phyloP scores from a whole-genome alignment of 768 basidiomycete species.

The Pleurotus tuoliensis region DNA sequence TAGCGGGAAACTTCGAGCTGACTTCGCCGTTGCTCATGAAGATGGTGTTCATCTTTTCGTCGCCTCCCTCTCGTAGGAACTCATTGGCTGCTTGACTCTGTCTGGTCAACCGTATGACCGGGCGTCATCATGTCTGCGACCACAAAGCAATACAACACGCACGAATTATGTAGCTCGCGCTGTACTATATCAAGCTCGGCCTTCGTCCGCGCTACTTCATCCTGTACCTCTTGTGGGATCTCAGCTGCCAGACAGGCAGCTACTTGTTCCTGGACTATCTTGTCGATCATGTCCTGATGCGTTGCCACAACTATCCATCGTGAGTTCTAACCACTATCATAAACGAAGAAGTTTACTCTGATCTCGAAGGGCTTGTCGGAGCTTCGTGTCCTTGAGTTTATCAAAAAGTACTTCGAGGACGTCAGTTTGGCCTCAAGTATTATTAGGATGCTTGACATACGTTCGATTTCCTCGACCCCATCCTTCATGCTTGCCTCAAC shows the following conservation, averaged over 20 bases:
- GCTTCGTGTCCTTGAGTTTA: slow-evolving; percentile 38
- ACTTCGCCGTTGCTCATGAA: slow-evolving; percentile 43
- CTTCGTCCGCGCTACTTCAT: slow-evolving; percentile 41
- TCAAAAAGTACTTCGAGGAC: slow-evolving; percentile 39
- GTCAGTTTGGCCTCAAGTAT: no score
- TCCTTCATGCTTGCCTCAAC: slow-evolving; percentile 41
- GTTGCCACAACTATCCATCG: slow-evolving; percentile 36
- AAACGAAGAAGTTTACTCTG: slow-evolving; percentile 31
- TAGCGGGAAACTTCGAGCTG: slow-evolving; percentile 47
- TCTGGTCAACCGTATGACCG: slow-evolving; percentile 23
- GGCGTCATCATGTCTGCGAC: background rate
- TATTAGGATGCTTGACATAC: slow-evolving; percentile 21
- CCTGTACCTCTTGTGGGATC: slow-evolving; percentile 45
- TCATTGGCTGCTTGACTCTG: slow-evolving; percentile 57
- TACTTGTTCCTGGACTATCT: slow-evolving; percentile 48
- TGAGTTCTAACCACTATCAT: slow-evolving; percentile 1
- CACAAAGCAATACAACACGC: slow-evolving; percentile 17
- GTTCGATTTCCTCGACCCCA: slow-evolving; percentile 45
- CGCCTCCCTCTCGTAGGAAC: slow-evolving; percentile 36
- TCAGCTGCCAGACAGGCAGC: slow-evolving; percentile 39
- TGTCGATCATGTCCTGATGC: slow-evolving; percentile 44
- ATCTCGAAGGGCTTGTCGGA: slow-evolving; percentile 39
- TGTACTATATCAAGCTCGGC: slow-evolving; percentile 42
- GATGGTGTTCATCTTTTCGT: slow-evolving; percentile 42
- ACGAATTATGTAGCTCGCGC: slow-evolving; percentile 55